phyloP scores from a whole-genome alignment of 768 basidiomycete species.

The Tylopilus balloui region DNA sequence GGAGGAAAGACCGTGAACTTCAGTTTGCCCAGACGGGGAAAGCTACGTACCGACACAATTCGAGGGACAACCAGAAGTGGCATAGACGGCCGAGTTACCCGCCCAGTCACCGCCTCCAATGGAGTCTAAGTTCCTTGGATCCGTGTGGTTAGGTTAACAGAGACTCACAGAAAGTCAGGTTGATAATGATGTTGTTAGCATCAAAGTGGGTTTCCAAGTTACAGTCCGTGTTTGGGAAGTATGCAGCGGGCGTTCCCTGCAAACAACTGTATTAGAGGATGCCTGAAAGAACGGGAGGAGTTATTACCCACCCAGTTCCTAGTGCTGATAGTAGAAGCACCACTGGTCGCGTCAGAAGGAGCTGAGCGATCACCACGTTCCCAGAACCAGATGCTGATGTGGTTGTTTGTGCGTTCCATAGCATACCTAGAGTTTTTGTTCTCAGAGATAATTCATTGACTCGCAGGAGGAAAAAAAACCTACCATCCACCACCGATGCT shows the following conservation, averaged over 20 bases:
- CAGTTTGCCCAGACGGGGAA: not conserved
- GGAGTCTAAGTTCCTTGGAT: not conserved
- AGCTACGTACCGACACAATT: constrained; percentile 24
- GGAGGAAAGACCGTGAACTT: not conserved
- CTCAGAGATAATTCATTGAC: not conserved
- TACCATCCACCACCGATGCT: constrained; percentile 39
- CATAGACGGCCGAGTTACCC: constrained; percentile 25
- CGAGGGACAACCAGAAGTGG: constrained; percentile 30
- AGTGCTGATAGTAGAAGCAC: not conserved
- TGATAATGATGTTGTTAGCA: constrained; percentile 32
- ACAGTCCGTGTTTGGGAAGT: constrained; percentile 25
- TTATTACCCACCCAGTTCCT: not conserved
- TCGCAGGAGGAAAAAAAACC: not conserved
- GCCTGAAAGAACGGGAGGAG: not conserved
- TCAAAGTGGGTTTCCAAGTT: constrained; percentile 36
- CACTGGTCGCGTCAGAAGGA: not conserved
- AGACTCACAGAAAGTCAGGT: constrained; percentile 32
- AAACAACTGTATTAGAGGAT: not conserved
- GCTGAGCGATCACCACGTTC: not conserved
- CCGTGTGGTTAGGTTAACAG: not conserved
- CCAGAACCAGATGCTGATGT: constrained; percentile 42
- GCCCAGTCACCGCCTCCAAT: constrained; percentile 31
- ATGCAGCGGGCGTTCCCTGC: not conserved
- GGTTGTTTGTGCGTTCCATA: constrained; percentile 30
- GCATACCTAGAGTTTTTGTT: constrained; percentile 33